Conservation (phyloP, 2,329 filamentous ascomycete species). For the Ophiocordyceps robertsii region DNA sequence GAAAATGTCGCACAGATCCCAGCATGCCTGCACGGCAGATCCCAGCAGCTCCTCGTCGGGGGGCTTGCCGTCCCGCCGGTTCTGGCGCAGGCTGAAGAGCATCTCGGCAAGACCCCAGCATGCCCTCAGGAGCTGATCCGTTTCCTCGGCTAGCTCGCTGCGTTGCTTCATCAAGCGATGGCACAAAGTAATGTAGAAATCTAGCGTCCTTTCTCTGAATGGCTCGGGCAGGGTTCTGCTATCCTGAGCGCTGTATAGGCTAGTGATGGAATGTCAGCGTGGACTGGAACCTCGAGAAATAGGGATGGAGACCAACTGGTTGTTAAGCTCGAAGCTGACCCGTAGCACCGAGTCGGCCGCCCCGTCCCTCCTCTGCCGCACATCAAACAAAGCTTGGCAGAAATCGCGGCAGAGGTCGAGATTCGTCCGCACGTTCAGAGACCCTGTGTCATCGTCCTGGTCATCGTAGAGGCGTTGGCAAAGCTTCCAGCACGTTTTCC, state of each 20-base stretch:
- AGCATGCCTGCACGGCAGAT: slow-evolving; percentile 84
- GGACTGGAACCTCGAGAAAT: background rate
- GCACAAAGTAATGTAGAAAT: slow-evolving; percentile 89
- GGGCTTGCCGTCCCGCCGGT: slow-evolving; percentile 55
- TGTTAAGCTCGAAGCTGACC: slow-evolving; percentile 91
- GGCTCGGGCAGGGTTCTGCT: slow-evolving; percentile 64
- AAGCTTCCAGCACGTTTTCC: slow-evolving; percentile 88
- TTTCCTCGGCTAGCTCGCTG: slow-evolving; percentile 64
- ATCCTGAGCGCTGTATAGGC: slow-evolving; percentile 82
- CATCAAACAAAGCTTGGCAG: slow-evolving; percentile 82
- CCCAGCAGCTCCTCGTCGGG: slow-evolving; percentile 75
- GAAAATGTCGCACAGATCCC: slow-evolving; percentile 90
- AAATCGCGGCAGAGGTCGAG: slow-evolving; percentile 85
- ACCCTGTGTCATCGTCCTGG: slow-evolving; percentile 54
- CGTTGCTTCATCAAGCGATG: slow-evolving; percentile 95
- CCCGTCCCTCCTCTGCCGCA: slow-evolving; percentile 65
- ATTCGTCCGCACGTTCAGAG: slow-evolving; percentile 57
- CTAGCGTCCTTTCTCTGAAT: slow-evolving; percentile 78
- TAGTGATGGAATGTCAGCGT: slow-evolving; percentile 10
- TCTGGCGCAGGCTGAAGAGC: slow-evolving; percentile 82
- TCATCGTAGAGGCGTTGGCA: slow-evolving; percentile 83
- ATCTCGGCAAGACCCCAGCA: slow-evolving; percentile 90
- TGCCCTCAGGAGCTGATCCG: slow-evolving; percentile 68
- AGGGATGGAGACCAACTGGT: slow-evolving; percentile 47
- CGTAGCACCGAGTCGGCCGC: slow-evolving; percentile 72